Percentiles rank a stretch among this genome's conserved stretches.
phyloP scores from a whole-genome alignment of 768 basidiomycete species.

The Rubroboletus satanas region DNA sequence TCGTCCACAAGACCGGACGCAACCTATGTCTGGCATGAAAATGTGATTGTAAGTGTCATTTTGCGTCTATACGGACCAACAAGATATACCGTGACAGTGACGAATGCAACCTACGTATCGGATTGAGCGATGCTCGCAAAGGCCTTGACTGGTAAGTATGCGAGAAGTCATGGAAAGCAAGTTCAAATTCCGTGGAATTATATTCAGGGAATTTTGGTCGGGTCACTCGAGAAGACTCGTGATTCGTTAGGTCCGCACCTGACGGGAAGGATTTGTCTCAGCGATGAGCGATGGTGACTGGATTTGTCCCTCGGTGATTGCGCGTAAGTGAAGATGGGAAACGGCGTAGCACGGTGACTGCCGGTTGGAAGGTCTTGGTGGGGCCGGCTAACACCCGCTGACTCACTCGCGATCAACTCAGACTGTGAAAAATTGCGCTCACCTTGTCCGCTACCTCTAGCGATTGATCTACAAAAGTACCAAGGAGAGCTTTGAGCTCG shows the following conservation, averaged over 20 bases:
- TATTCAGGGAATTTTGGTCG: too few species aligned
- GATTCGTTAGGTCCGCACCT: neutral
- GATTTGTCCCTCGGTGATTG: neutral
- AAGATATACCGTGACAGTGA: neutral
- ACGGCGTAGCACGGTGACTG: neutral
- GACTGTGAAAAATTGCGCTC: neutral
- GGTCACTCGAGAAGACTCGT: neutral
- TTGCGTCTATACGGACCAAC: neutral
- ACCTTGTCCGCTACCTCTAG: neutral
- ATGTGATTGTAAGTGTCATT: neutral
- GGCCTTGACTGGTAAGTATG: neutral
- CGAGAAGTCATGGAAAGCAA: neutral
- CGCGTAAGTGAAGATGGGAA: neutral
- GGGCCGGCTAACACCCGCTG: too few species aligned
- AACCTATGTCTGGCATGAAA: too few species aligned
- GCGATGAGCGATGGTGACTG: neutral
- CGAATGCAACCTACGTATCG: neutral
- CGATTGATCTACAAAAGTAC: neutral
- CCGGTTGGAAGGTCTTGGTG: neutral
- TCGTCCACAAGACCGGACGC: neutral
- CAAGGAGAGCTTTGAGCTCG: constrained; percentile 16
- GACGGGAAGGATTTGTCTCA: neutral
- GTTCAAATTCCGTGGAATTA: neutral
- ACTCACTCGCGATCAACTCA: too few species aligned
- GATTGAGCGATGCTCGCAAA: neutral